Conservation (phyloP, 352 stramenopile genomes). For the Phytophthora fragariaefolia region DNA sequence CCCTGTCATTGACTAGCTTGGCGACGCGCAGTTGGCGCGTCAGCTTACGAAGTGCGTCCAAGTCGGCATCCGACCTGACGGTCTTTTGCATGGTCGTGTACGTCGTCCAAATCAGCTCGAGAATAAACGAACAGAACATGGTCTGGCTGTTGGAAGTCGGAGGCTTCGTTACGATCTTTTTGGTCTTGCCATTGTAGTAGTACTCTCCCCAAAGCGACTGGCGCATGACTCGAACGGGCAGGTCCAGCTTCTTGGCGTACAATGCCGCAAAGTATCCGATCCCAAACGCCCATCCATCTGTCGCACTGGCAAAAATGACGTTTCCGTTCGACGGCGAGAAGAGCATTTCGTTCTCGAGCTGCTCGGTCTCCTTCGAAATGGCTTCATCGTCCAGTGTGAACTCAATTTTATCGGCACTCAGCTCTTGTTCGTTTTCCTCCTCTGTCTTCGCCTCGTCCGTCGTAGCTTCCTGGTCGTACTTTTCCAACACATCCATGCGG, state of each 20-base stretch:
- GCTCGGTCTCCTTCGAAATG: slow-evolving; percentile 73
- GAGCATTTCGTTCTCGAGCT: slow-evolving; percentile 73
- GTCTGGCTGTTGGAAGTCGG: slow-evolving; percentile 72
- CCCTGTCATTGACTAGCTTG: slow-evolving; percentile 71
- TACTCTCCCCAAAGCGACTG: slow-evolving; percentile 93
- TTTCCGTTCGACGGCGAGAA: slow-evolving; percentile 92
- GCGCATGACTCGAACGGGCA: slow-evolving; percentile 67
- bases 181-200: slow-evolving; percentile 91
- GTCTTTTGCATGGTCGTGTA: slow-evolving; percentile 75
- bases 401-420: slow-evolving; percentile 25
- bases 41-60: slow-evolving; percentile 65
- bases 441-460: slow-evolving; percentile 8
- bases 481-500: slow-evolving; percentile 71
- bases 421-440: slow-evolving; percentile 20
- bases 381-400: slow-evolving; percentile 49
- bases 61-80: slow-evolving; percentile 51
- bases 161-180: slow-evolving; percentile 89
- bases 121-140: slow-evolving; percentile 94
- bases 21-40: slow-evolving; percentile 71
- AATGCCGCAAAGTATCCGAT: slow-evolving; percentile 82
- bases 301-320: slow-evolving; percentile 93
- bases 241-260: slow-evolving; percentile 76
- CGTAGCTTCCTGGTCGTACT: slow-evolving; percentile 53
- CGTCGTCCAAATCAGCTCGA: slow-evolving; percentile 91
- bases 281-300: slow-evolving; percentile 94